Percentiles rank a stretch among this genome's conserved stretches.
Conservation (phyloP, 768 basidiomycete genomes). For the Candolleomyces eurysporus region DNA sequence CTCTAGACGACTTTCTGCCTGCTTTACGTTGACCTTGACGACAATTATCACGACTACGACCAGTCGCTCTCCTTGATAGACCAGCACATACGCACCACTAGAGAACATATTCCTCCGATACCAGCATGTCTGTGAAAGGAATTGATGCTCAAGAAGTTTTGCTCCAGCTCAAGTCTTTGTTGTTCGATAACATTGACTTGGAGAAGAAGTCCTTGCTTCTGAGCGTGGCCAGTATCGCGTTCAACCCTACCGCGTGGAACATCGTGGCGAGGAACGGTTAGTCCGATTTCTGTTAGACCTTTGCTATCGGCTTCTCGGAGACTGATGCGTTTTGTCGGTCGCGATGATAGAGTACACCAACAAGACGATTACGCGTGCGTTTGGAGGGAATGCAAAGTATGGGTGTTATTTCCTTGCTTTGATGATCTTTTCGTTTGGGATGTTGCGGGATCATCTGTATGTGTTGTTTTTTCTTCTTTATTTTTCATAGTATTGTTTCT, state of each 20-base stretch:
- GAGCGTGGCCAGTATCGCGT: slow-evolving; percentile 68
- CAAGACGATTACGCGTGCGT: slow-evolving; percentile 82
- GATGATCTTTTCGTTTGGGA: slow-evolving; percentile 81
- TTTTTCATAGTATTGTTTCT: background rate
- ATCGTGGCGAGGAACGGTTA: slow-evolving; percentile 88
- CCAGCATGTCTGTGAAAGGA: slow-evolving; percentile 3
- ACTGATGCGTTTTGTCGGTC: background rate
- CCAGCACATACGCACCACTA: background rate
- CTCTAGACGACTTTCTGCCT: background rate
- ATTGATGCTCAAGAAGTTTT: background rate
- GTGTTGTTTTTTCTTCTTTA: background rate
- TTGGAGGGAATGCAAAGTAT: slow-evolving; percentile 66
- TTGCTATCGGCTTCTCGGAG: no score
- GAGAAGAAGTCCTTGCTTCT: slow-evolving; percentile 64
- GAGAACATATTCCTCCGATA: background rate
- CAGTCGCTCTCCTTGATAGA: background rate
- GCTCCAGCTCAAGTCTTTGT: background rate
- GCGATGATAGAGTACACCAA: slow-evolving; percentile 56
- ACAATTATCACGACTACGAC: background rate
- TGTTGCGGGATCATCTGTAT: slow-evolving; percentile 83
- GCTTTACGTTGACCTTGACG: background rate
- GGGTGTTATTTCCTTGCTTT: slow-evolving; percentile 89
- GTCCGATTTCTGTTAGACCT: slow-evolving; percentile 20
- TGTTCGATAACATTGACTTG: slow-evolving; percentile 46
- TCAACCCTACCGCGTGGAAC: slow-evolving; percentile 97